Conservation (phyloP, 192 early-diverging fungal genomes). For the Rhizophagus sp. region DNA sequence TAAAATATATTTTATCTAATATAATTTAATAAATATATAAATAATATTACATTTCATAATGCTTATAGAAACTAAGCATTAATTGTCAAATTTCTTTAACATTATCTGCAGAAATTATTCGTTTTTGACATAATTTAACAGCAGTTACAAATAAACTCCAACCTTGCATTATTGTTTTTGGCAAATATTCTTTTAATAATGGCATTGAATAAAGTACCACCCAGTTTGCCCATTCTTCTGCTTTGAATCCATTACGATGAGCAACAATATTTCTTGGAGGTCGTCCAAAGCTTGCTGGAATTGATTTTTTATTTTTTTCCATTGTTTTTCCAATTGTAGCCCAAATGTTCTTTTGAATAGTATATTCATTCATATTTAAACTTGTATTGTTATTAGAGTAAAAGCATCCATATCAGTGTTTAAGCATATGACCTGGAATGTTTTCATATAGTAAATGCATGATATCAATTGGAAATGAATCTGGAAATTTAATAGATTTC, state of each 20-base stretch:
- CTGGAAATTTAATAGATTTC: neutral
- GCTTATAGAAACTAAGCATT: neutral
- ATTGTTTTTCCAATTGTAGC: neutral
- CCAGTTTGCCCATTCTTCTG: constrained; percentile 8
- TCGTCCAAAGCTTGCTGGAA: neutral
- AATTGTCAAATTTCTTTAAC: neutral
- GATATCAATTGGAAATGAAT: constrained; percentile 6
- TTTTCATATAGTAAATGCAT: constrained; percentile 11
- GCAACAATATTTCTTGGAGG: neutral
- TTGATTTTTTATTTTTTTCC: neutral
- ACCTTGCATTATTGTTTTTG: neutral
- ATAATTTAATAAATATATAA: neutral
- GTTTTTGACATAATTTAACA: neutral
- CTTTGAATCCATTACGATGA: neutral
- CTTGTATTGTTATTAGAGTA: neutral
- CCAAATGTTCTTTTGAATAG: neutral
- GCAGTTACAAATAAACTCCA: neutral
- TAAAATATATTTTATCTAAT: neutral
- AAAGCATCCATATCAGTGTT: neutral
- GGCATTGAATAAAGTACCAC: neutral
- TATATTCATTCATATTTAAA: neutral
- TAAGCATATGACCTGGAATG: neutral
- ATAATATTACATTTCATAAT: neutral
- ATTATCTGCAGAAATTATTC: neutral
- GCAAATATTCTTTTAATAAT: neutral